Evolutionary conservation across 257 asterid genomes (phyloP).

Genomic region (Salvia rosmarinus): DNA sequence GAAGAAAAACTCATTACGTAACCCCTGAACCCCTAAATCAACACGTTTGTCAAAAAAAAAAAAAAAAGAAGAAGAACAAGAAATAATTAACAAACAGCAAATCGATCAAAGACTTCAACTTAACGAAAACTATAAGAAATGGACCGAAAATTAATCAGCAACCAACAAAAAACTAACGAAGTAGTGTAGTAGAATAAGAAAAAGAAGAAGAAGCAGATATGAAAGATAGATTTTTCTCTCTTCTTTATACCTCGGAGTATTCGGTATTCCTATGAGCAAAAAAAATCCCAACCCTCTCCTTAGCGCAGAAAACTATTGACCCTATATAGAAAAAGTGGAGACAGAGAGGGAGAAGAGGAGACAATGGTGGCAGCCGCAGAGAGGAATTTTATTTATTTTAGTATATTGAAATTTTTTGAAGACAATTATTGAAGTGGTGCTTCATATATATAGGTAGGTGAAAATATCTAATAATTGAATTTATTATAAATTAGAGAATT

Average conservation of each 20-base stretch:
- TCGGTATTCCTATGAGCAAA: neutral
- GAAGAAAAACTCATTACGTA: conserved; percentile 5
- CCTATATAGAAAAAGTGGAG: conserved; percentile 34
- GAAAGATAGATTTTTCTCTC: neutral
- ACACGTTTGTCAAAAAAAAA: too few relatives aligned
- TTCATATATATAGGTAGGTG: too few relatives aligned
- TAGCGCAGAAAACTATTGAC: conserved; percentile 47
- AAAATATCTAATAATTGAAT: too few relatives aligned
- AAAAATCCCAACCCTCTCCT: conserved; percentile 29
- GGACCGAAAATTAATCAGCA: conserved; percentile 7
- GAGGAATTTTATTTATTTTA: too few relatives aligned
- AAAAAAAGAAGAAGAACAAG: neutral
- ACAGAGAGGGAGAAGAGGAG: conserved; percentile 16
- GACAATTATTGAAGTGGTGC: too few relatives aligned
- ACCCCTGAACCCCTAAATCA: neutral
- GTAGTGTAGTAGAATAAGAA: too few relatives aligned
- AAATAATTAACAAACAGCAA: neutral
- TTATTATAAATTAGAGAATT: too few relatives aligned
- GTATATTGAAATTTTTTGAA: too few relatives aligned
- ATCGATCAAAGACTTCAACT: conserved; percentile 21
- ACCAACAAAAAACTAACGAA: neutral
- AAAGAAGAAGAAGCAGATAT: neutral
- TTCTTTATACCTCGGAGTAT: conserved; percentile 25
- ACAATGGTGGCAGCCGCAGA: too few relatives aligned
- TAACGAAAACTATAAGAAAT: neutral